Evolutionary conservation across 2,329 filamentous ascomycete genomes (phyloP).

Genomic region (Periconia macrospinosa): DNA sequence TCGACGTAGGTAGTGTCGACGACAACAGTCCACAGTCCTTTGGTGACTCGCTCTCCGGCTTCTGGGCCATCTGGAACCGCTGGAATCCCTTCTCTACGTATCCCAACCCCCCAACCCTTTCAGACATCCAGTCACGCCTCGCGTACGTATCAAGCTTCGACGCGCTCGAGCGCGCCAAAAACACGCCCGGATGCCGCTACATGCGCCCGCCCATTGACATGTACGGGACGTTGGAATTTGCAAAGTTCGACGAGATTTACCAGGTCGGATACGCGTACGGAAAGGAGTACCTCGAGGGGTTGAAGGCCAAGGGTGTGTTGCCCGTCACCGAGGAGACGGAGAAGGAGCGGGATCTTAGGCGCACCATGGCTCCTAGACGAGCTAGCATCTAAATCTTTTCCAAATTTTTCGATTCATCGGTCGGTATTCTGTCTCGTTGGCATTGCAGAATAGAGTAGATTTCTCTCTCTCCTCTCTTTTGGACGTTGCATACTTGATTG

Average conservation of each 20-base stretch:
- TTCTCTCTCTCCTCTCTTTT: neutral
- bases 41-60: conserved; percentile 89
- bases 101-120: conserved; percentile 90
- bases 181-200: conserved; percentile 86
- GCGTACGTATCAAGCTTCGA: conserved; percentile 96
- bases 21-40: conserved; percentile 90
- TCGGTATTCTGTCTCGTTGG: too few relatives aligned
- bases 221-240: conserved; percentile 94
- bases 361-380: conserved; percentile 56
- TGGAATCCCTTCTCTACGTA: conserved; percentile 93
- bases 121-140: conserved; percentile 91
- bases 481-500: neutral
- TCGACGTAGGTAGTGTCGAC: conserved; percentile 91
- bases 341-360: conserved; percentile 53
- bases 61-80: conserved; percentile 92
- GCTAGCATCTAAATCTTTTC: conserved; percentile 42
- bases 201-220: conserved; percentile 93
- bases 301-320: conserved; percentile 78
- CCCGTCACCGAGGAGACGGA: conserved; percentile 57
- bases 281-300: conserved; percentile 72
- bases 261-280: conserved; percentile 85
- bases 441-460: too few relatives aligned
- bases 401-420: too few relatives aligned
- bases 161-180: conserved; percentile 90
- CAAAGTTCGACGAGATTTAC: conserved; percentile 97